These are phyloP conservation scores for Breynia disticha DNA, from an alignment of 441 rosid species.

Conservation along the genomic window DNA sequence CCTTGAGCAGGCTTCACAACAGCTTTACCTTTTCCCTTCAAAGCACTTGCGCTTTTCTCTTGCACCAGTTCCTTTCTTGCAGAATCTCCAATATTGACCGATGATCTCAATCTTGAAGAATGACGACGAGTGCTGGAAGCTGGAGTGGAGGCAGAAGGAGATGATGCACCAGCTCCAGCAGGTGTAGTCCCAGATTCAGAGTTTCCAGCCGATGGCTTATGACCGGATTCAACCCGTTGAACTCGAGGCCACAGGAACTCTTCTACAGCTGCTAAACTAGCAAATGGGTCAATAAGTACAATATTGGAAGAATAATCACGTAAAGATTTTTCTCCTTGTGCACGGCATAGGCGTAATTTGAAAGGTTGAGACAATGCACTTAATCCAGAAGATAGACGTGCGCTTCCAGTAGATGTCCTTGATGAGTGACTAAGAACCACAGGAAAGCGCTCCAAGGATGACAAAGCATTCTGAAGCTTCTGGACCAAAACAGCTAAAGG, in stretches of 20 bases:
- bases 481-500: constrained; percentile 84
- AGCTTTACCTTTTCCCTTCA: constrained; percentile 97
- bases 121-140: constrained; percentile 60
- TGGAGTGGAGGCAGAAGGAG: constrained; percentile 76
- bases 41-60: constrained; percentile 69
- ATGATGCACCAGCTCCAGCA: constrained; percentile 66
- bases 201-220: constrained; percentile 61
- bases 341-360: constrained; percentile 95
- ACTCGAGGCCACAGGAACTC: constrained; percentile 99
- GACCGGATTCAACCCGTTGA: constrained; percentile 79
- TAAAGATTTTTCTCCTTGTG: constrained; percentile 83
- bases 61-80: constrained; percentile 54
- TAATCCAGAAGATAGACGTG: constrained; percentile 93
- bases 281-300: constrained; percentile 95
- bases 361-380: constrained; percentile 95
- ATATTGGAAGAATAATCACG: constrained; percentile 96
- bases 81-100: constrained; percentile 69
- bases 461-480: constrained; percentile 96
- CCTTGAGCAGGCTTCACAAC: constrained; percentile 75
- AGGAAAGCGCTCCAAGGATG: constrained; percentile 95
- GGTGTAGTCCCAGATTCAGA: constrained; percentile 57
- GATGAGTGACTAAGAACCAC: constrained; percentile 93
- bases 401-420: constrained; percentile 83
- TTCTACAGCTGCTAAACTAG: constrained; percentile 93
- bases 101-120: constrained; percentile 79